Base-by-base conservation (phyloP, 805 yeast genomes). In the Pichia ethanolica region DNA sequence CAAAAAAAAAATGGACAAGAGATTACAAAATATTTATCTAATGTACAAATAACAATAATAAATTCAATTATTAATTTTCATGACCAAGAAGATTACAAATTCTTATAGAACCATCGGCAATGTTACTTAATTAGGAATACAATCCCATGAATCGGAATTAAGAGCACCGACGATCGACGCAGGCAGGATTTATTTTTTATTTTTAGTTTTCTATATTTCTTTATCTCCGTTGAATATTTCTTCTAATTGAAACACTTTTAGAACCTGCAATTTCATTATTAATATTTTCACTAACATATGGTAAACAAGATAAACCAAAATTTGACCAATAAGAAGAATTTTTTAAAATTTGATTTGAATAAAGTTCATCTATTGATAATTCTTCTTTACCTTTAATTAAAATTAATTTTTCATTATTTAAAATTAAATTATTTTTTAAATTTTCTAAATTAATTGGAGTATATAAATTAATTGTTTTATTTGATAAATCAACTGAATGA, bases 371-470 rank as follows among this genome's bases (percentile, higher is more conserved):
- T 0, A 74, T 60, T 0, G 96, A 93, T 2, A 83, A 65, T 44
- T 82, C 87, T 0, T 86, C 78, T 41, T 79, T 75, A 1, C 88
- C 89, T 53, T 84, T 74, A 1, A 78, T 71, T 2, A 86, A 48
- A 0, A 85, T 53, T 47, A 66, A 11, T 54, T 68, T 52, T 9
- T 38, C 39, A n/a, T 39, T 12, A 5, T 60, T 60, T 13, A 66
- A 56, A 0, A 41, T 35, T 26, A 60, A 49, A 8, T 42, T 39
- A 7, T 55, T 20, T 1, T 60, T 35, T 2, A 68, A 11, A 1
- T 43, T 20, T 0, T 47, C 14, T 1, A 45, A 38, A 9, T 58
- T 53, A 1, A 56, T 44, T 0, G 88, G 89, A 0, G 84, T 66
- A 56, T 85, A 81, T 1, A 88, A 45, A 50, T 84, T 81, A 41